Percentiles rank a stretch among this genome's conserved stretches.
phyloP scores from a whole-genome alignment of 805 yeast species.

The Monosporozyma unispora region DNA sequence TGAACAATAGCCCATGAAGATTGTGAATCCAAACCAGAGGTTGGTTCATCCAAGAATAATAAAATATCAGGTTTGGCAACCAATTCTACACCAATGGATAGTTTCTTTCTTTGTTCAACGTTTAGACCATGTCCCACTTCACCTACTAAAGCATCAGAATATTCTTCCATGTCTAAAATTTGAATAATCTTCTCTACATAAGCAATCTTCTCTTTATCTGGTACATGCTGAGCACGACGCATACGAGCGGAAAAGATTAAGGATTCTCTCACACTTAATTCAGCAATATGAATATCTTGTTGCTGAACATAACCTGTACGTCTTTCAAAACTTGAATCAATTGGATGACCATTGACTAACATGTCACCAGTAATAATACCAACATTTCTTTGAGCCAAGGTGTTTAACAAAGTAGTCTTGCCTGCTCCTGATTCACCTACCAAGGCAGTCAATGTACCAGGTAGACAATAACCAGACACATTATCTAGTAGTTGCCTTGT shows the following conservation, averaged over 20 bases:
- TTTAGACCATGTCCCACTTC: constrained; percentile 54
- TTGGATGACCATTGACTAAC: constrained; percentile 47
- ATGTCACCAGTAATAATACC: constrained; percentile 59
- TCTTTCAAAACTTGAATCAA: constrained; percentile 45
- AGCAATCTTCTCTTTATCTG: constrained; percentile 45
- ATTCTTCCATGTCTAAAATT: constrained; percentile 51
- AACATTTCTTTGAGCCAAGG: constrained; percentile 54
- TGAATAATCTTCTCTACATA: constrained; percentile 58
- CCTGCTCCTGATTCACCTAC: constrained; percentile 76
- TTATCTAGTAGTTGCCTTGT: constrained; percentile 46
- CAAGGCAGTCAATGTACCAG: constrained; percentile 65
- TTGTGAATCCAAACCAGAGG: constrained; percentile 55
- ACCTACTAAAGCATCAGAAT: constrained; percentile 68
- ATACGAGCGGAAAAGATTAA: constrained; percentile 52
- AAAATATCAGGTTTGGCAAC: constrained; percentile 53
- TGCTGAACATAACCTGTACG: constrained; percentile 65
- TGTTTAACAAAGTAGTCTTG: constrained; percentile 60
- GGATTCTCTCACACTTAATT: constrained; percentile 62
- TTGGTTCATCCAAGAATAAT: constrained; percentile 55
- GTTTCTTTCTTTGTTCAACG: constrained; percentile 51
- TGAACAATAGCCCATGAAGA: constrained; percentile 54
- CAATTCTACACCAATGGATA: constrained; percentile 55
- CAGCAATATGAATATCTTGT: constrained; percentile 56
- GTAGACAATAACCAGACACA: constrained; percentile 69
- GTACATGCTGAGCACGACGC: constrained; percentile 46